Evolutionary conservation across 192 early-diverging fungal species (phyloP).

Genomic region (Piromyces finnis): DNA sequence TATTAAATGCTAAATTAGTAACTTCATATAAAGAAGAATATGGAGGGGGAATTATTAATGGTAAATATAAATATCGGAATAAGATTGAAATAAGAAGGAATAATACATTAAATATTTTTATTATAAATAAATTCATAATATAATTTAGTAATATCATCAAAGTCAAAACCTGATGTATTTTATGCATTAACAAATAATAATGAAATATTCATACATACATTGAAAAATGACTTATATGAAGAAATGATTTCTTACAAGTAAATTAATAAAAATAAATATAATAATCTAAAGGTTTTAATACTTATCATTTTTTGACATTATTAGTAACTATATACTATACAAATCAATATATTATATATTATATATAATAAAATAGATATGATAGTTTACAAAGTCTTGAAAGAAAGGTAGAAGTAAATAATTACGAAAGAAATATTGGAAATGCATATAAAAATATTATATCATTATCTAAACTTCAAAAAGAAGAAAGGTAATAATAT

Average conservation of each 20-base stretch:
- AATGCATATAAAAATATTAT: slow-evolving; percentile 9
- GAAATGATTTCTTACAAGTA: slow-evolving; percentile 11
- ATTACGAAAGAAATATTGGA: slow-evolving; percentile 16
- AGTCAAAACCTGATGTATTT: slow-evolving; percentile 13
- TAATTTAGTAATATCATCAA: slow-evolving; percentile 3
- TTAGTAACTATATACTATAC: too few species aligned
- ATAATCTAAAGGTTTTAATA: too few species aligned
- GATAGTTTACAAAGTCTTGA: not conserved
- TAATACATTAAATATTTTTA: too few species aligned
- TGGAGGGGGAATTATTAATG: not conserved
- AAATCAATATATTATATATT: too few species aligned
- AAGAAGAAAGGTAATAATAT: slow-evolving; percentile 4
- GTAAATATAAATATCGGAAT: too few species aligned
- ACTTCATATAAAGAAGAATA: not conserved
- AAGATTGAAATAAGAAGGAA: too few species aligned
- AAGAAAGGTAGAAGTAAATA: slow-evolving; percentile 14
- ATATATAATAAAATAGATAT: too few species aligned
- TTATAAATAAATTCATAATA: not conserved
- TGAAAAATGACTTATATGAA: slow-evolving; percentile 13
- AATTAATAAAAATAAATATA: too few species aligned
- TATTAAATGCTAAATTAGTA: slow-evolving; percentile 14
- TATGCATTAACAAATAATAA: slow-evolving; percentile 15
- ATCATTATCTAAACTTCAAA: slow-evolving; percentile 7
- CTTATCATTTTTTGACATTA: too few species aligned
- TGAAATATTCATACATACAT: slow-evolving; percentile 11